Evolutionary conservation across 164 flowering plant species (phyloP).

Genomic region (Aristolochia contorta): DNA sequence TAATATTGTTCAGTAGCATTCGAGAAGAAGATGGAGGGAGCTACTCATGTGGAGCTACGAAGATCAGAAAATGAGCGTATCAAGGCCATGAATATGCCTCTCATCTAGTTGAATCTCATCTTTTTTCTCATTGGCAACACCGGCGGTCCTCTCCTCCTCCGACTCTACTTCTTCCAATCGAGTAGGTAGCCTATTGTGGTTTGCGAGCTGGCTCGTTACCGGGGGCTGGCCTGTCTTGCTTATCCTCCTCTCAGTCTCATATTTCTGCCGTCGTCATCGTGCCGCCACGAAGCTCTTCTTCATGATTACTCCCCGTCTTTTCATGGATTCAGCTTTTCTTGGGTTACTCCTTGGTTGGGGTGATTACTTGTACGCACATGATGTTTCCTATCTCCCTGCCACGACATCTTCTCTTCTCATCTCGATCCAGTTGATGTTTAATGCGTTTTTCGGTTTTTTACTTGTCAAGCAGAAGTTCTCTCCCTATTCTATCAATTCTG

Average conservation of each 20-base stretch:
- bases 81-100: no score
- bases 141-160: slow-evolving; percentile 13
- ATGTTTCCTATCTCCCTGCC: slow-evolving; percentile 37
- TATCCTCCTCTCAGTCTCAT: slow-evolving; percentile 8
- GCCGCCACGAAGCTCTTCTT: neutral
- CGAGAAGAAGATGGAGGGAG: no score
- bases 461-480: slow-evolving; percentile 45
- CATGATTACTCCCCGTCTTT: slow-evolving; percentile 8
- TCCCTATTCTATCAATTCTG: slow-evolving; percentile 33
- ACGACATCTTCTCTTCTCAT: slow-evolving; percentile 41
- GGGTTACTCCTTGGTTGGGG: slow-evolving; percentile 38
- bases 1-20: no score
- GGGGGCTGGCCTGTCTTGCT: slow-evolving; percentile 14
- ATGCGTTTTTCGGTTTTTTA: slow-evolving; percentile 34
- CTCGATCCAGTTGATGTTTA: slow-evolving; percentile 48
- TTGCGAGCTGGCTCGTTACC: slow-evolving; percentile 18
- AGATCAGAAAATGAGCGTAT: no score
- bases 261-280: neutral
- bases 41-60: no score
- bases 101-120: no score
- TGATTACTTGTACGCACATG: slow-evolving; percentile 42
- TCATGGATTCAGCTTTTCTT: slow-evolving; percentile 20
- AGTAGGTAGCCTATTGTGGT: slow-evolving; percentile 23
- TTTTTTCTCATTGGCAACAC: no score
- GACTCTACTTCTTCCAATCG: slow-evolving; percentile 19